Conservation (phyloP, 208 protist species). For the Leishmania mexicana region DNA sequence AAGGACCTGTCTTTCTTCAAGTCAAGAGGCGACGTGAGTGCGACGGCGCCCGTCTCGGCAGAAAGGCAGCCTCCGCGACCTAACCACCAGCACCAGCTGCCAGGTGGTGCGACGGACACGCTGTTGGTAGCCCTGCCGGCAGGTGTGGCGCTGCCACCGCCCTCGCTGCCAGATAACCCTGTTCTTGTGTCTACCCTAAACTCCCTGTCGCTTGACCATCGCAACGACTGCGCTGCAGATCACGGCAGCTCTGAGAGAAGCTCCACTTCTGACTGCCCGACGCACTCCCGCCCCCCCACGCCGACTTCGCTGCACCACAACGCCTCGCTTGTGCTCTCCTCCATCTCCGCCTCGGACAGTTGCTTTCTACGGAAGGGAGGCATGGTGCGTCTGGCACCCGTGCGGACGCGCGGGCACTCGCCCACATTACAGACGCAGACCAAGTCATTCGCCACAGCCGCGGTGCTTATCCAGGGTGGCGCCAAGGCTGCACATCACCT, state of each 20-base stretch:
- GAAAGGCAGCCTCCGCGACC: background rate
- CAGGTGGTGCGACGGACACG: background rate
- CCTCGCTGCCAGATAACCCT: background rate
- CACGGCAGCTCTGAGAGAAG: no score
- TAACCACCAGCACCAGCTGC: background rate
- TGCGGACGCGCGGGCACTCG: slow-evolving; percentile 12
- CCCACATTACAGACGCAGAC: background rate
- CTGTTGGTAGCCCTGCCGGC: background rate
- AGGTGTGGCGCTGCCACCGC: background rate
- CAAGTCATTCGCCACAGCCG: background rate
- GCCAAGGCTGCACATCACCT: slow-evolving; percentile 14
- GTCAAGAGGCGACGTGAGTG: background rate
- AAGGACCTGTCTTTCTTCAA: slow-evolving; percentile 37
- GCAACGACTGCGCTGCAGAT: background rate
- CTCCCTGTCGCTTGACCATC: background rate
- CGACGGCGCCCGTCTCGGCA: background rate
- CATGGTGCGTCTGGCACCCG: slow-evolving; percentile 48
- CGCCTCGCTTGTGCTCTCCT: slow-evolving; percentile 43
- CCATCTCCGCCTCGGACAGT: slow-evolving; percentile 44
- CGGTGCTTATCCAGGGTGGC: background rate
- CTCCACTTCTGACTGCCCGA: background rate
- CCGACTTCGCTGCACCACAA: slow-evolving; percentile 5
- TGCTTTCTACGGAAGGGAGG: slow-evolving; percentile 32
- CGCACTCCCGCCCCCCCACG: slow-evolving; percentile 1
- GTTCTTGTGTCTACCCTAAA: background rate